A percentile compares a stretch with the other conserved stretches of the same genome.
These are phyloP conservation scores for Lecanicillium sp. DNA, from an alignment of 2,329 filamentous ascomycete genomes.

Conservation along the genomic window DNA sequence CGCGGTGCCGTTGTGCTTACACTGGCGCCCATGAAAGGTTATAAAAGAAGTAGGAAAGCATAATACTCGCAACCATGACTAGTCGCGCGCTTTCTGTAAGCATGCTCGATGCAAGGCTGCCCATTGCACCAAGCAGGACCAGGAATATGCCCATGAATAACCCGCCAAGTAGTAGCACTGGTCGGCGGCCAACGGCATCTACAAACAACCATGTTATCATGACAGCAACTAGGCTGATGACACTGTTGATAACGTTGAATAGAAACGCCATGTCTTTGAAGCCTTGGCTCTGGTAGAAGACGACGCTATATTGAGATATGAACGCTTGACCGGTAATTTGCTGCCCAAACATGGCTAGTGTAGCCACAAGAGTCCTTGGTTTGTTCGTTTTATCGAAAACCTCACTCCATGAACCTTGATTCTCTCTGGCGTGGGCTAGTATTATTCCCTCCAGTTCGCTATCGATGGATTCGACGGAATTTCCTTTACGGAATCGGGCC, in stretches of 20 bases:
- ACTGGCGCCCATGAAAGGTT: conserved; percentile 19
- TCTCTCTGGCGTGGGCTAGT: conserved; percentile 12
- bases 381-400: conserved; percentile 15
- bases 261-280: conserved; percentile 16
- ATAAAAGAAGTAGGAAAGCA: conserved; percentile 17
- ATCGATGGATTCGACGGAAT: conserved; percentile 17
- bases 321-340: conserved; percentile 25
- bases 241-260: conserved; percentile 15
- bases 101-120: conserved; percentile 6
- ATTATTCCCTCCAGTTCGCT: conserved; percentile 15
- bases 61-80: conserved; percentile 17
- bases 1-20: conserved; percentile 9
- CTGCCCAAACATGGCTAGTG: conserved; percentile 21
- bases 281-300: conserved; percentile 21
- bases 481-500: conserved; percentile 19
- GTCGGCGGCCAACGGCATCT: conserved; percentile 17
- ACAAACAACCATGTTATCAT: conserved; percentile 17
- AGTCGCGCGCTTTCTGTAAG: conserved; percentile 5
- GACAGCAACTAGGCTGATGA: conserved; percentile 10
- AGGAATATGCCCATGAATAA: conserved; percentile 16
- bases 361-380: conserved; percentile 15
- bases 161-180: conserved; percentile 17
- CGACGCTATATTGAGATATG: conserved; percentile 18
- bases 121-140: conserved; percentile 14
- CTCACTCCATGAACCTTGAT: conserved; percentile 15